Percentiles rank a stretch among this genome's conserved stretches.
Conservation (phyloP, 2,329 filamentous ascomycete species). For the Thelonectria blattea region DNA sequence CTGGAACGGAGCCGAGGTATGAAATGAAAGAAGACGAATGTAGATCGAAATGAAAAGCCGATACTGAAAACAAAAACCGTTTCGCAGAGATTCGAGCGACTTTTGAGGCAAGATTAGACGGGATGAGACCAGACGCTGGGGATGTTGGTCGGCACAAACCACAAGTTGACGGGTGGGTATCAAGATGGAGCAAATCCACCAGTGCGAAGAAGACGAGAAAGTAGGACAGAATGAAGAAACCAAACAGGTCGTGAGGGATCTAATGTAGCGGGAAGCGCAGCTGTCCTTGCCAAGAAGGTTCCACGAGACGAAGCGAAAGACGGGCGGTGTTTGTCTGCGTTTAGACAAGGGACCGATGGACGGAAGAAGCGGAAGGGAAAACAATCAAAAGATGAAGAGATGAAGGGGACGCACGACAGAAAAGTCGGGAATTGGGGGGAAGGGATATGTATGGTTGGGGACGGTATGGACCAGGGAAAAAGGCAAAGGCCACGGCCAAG, state of each 20-base stretch:
- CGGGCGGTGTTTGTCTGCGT: slow-evolving; percentile 30
- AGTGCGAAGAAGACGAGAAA: slow-evolving; percentile 5
- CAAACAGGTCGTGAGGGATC: slow-evolving; percentile 16
- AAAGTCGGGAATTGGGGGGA: slow-evolving; percentile 15
- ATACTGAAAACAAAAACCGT: neutral
- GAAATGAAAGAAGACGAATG: neutral
- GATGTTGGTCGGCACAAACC: slow-evolving; percentile 1
- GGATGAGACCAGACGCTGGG: neutral
- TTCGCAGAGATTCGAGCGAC: neutral
- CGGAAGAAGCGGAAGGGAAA: slow-evolving; percentile 7
- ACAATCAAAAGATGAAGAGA: slow-evolving; percentile 19
- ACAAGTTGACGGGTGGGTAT: slow-evolving; percentile 8
- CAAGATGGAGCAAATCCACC: slow-evolving; percentile 2
- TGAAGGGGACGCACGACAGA: slow-evolving; percentile 26
- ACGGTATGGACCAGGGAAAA: slow-evolving; percentile 2
- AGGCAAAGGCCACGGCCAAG: neutral
- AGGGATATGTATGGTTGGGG: slow-evolving; percentile 11
- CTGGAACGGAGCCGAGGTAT: neutral
- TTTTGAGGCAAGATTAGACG: slow-evolving; percentile 1
- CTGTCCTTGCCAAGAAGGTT: slow-evolving; percentile 31
- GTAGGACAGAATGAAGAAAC: slow-evolving; percentile 10
- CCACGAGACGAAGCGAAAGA: slow-evolving; percentile 33
- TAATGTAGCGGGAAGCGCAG: slow-evolving; percentile 35
- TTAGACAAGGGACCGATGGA: slow-evolving; percentile 8
- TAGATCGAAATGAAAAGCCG: neutral